phyloP scores from a whole-genome alignment of 2,329 filamentous ascomycete species.

The Fusarium sp. region DNA sequence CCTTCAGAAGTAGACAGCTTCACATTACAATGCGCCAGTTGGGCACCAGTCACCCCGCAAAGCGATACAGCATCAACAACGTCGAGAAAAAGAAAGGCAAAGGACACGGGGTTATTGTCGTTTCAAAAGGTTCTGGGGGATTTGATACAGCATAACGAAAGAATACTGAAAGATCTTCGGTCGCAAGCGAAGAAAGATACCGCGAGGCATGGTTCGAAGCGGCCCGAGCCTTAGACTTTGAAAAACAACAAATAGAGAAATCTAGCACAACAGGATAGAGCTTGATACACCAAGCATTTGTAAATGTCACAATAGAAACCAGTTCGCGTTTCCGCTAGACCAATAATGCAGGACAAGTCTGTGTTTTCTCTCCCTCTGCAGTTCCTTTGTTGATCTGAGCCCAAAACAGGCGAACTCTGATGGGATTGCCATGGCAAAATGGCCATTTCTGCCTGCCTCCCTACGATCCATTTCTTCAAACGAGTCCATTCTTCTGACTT shows the following conservation, averaged over 20 bases:
- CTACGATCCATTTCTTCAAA: rapidly evolving
- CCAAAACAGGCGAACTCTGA: rapidly evolving
- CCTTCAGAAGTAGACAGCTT: not conserved
- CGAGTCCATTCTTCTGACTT: too few relatives aligned
- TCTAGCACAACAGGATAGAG: not conserved
- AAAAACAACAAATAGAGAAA: not conserved
- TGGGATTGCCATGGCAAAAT: not conserved
- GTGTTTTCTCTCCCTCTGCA: too few relatives aligned
- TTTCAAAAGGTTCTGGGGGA: not conserved
- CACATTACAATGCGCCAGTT: not conserved
- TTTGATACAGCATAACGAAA: not conserved
- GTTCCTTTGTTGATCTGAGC: not conserved
- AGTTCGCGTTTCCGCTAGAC: rapidly evolving
- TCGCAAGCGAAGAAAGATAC: not conserved
- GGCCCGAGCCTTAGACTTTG: too few relatives aligned
- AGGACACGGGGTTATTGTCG: not conserved
- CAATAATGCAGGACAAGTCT: not conserved
- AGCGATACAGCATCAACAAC: not conserved
- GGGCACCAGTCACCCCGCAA: not conserved
- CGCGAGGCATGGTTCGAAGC: not conserved
- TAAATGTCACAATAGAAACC: not conserved
- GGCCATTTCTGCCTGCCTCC: too few relatives aligned
- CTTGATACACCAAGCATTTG: not conserved
- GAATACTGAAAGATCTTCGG: not conserved
- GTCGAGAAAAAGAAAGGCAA: not conserved